Percentiles rank a stretch among this genome's conserved stretches.
phyloP scores from a whole-genome alignment of 257 asterid genomes.

The Paraleonurus japonicus region DNA sequence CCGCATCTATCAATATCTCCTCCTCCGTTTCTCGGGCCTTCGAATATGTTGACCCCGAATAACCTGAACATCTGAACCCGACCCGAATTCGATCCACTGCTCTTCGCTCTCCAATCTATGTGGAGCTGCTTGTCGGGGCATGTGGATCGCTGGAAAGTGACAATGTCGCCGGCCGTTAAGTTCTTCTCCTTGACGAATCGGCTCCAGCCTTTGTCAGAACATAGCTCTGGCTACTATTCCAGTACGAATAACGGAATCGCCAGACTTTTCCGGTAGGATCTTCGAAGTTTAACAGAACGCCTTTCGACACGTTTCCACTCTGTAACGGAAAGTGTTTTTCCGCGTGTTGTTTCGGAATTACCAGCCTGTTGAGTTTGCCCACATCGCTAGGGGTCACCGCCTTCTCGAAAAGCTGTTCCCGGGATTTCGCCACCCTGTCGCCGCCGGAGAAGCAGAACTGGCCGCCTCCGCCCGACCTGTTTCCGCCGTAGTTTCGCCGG shows the following conservation, averaged over 20 bases:
- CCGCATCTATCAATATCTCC: too few species aligned
- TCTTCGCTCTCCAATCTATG: conserved; percentile 58
- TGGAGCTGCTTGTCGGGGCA: conserved; percentile 57
- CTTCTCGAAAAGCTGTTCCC: conserved; percentile 72
- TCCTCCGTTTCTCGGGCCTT: conserved; percentile 32
- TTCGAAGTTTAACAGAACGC: conserved; percentile 62
- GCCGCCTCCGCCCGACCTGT: conserved; percentile 2
- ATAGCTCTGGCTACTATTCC: conserved; percentile 91
- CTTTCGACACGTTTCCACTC: conserved; percentile 45
- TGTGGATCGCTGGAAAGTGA: conserved; percentile 54
- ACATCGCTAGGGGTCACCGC: conserved; percentile 90
- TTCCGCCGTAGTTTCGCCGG: conserved; percentile 37
- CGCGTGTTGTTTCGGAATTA: conserved; percentile 79
- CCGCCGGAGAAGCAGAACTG: conserved; percentile 17
- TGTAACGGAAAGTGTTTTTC: conserved; percentile 70
- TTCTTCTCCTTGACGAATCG: conserved; percentile 80
- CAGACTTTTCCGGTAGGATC: conserved; percentile 71
- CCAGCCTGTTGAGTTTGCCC: conserved; percentile 69
- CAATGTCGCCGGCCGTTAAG: conserved; percentile 70
- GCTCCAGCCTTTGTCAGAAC: conserved; percentile 88
- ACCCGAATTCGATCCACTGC: not conserved
- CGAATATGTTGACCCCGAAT: conserved; percentile 70
- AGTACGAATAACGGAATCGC: conserved; percentile 79
- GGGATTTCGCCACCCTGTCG: conserved; percentile 24
- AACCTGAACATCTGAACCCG: conserved; percentile 40